A percentile compares a stretch with the other conserved stretches of the same genome.
Evolutionary conservation across 129 eudicot species (phyloP).

Genomic region (Logfia minima): DNA sequence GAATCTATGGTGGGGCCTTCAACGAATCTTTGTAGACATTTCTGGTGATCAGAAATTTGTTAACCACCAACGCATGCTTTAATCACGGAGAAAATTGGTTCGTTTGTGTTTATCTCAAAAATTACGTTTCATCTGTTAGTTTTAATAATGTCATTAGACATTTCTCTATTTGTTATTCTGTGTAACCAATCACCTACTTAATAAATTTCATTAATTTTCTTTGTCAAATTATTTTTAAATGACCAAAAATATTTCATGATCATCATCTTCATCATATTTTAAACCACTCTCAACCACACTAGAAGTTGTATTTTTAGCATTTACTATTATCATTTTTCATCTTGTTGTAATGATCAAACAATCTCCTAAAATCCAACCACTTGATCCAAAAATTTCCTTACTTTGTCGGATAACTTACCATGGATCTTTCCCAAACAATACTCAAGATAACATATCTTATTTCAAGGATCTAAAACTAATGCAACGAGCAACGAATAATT

Average conservation of each 20-base stretch:
- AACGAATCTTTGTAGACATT: neutral
- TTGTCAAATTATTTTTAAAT: no score
- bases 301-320: neutral
- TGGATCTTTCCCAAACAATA: neutral
- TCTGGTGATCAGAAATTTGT: neutral
- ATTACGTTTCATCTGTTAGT: no score
- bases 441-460: conserved; percentile 10
- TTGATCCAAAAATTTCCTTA: neutral
- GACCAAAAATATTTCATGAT: neutral
- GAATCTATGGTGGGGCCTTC: neutral
- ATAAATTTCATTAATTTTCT: no score
- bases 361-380: neutral
- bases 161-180: no score
- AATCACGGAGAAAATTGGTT: no score
- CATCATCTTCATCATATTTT: neutral
- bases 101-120: no score
- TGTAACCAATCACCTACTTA: no score
- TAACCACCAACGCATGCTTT: neutral
- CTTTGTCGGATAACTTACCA: neutral
- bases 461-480: conserved; percentile 24
- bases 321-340: neutral
- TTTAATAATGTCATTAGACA: no score
- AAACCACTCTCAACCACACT: neutral
- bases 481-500: conserved; percentile 5
- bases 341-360: conserved; percentile 13